Conservation (phyloP, 225 moss, liverwort and hornwort species). For the Bryum argenteum region DNA sequence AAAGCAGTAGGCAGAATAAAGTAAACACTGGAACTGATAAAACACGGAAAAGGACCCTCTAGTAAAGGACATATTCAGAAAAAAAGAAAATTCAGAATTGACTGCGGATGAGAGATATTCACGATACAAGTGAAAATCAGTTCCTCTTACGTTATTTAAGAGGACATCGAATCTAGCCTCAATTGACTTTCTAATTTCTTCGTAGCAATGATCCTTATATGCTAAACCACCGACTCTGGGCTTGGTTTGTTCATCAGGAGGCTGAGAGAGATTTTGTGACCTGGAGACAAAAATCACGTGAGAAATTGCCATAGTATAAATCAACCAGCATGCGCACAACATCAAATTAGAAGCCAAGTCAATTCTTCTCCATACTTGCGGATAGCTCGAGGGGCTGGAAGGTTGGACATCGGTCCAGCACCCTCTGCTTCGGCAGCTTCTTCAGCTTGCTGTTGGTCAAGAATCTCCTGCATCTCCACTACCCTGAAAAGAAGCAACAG, state of each 20-base stretch:
- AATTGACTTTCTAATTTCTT: constrained; percentile 91
- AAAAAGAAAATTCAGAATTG: neutral
- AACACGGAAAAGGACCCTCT: too few relatives aligned
- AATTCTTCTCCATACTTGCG: constrained; percentile 67
- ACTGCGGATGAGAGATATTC: neutral
- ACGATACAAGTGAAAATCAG: neutral
- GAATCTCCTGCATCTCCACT: constrained; percentile 98
- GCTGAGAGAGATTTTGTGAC: constrained; percentile 74
- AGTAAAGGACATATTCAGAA: neutral
- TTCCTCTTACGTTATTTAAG: constrained; percentile 65
- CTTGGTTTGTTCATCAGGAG: constrained; percentile 68
- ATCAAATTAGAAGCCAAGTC: neutral
- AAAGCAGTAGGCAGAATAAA: constrained; percentile 6
- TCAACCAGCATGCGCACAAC: constrained; percentile 1
- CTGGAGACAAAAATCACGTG: constrained; percentile 40
- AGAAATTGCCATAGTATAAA: constrained; percentile 7
- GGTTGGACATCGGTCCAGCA: constrained; percentile 85
- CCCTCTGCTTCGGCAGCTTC: constrained; percentile 99
- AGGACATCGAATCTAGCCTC: constrained; percentile 82
- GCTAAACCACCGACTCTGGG: constrained; percentile 75
- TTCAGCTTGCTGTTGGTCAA: constrained; percentile 98
- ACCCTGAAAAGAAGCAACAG: constrained; percentile 54
- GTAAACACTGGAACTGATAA: neutral
- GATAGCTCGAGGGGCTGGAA: constrained; percentile 79
- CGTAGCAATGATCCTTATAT: constrained; percentile 98